Conservation (phyloP, 2,329 filamentous ascomycete species). For the Niveomyces coronatus region DNA sequence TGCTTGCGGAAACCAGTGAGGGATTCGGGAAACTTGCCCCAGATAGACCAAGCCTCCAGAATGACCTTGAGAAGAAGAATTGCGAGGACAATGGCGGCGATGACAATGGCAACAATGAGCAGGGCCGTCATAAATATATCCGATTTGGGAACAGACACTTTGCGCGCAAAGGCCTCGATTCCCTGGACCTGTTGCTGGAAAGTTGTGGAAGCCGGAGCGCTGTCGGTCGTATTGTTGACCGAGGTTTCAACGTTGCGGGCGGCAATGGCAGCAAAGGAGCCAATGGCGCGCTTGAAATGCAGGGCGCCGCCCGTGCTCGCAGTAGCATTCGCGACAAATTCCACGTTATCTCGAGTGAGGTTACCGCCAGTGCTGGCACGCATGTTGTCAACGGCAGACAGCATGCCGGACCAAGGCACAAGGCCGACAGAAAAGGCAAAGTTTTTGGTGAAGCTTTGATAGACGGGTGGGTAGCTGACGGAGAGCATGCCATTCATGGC, state of each 20-base stretch:
- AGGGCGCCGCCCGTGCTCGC: conserved; percentile 42
- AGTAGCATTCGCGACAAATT: conserved; percentile 64
- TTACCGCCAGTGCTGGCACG: conserved; percentile 75
- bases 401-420: conserved; percentile 72
- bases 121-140: conserved; percentile 97
- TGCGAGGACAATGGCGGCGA: conserved; percentile 73
- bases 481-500: conserved; percentile 95
- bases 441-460: conserved; percentile 83
- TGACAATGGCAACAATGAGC: conserved; percentile 75
- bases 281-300: conserved; percentile 45
- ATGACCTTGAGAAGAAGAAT: conserved; percentile 87
- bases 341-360: conserved; percentile 66
- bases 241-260: conserved; percentile 41
- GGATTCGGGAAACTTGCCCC: conserved; percentile 70
- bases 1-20: conserved; percentile 83
- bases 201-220: conserved; percentile 18
- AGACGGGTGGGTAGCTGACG: conserved; percentile 76
- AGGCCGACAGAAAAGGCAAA: conserved; percentile 86
- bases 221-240: conserved; percentile 26
- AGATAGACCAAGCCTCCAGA: conserved; percentile 84
- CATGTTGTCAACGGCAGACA: conserved; percentile 76
- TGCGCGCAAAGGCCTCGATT: conserved; percentile 73
- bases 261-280: conserved; percentile 36
- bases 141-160: conserved; percentile 72
- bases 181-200: conserved; percentile 52